Conservation (phyloP, 129 eudicot genomes). For the Sambucus nigra region DNA sequence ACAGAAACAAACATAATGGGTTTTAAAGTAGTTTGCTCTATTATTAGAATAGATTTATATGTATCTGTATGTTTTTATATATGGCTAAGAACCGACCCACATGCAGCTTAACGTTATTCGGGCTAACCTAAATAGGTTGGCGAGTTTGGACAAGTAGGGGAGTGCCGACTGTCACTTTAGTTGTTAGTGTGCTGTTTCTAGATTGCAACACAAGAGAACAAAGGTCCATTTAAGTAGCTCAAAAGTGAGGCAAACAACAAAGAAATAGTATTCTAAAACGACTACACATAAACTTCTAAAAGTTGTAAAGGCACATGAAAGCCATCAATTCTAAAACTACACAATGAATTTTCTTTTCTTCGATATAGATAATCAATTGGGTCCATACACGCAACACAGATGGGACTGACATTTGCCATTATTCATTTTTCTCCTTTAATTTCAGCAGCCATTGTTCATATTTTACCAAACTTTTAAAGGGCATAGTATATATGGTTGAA, state of each 20-base stretch:
- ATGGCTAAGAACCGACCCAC: neutral
- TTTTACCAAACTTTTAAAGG: no score
- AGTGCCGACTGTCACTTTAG: neutral
- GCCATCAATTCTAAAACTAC: neutral
- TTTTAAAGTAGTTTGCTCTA: no score
- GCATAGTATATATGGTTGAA: no score
- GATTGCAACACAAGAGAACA: neutral
- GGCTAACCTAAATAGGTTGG: neutral
- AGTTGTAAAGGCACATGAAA: conserved; percentile 1
- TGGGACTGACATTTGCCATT: no score
- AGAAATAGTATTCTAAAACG: neutral
- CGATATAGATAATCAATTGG: neutral
- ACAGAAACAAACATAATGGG: no score
- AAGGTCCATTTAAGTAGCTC: neutral
- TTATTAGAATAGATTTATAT: no score
- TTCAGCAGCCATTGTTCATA: no score
- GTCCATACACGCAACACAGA: no score
- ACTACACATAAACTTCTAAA: neutral
- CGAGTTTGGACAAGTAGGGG: neutral
- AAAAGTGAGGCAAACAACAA: neutral
- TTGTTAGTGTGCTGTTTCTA: neutral
- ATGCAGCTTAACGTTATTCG: neutral
- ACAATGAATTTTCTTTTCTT: neutral
- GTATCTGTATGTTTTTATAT: no score
- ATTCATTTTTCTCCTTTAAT: no score